phyloP scores from a whole-genome alignment of 352 stramenopile species.

The Globisporangium cederbergense region DNA sequence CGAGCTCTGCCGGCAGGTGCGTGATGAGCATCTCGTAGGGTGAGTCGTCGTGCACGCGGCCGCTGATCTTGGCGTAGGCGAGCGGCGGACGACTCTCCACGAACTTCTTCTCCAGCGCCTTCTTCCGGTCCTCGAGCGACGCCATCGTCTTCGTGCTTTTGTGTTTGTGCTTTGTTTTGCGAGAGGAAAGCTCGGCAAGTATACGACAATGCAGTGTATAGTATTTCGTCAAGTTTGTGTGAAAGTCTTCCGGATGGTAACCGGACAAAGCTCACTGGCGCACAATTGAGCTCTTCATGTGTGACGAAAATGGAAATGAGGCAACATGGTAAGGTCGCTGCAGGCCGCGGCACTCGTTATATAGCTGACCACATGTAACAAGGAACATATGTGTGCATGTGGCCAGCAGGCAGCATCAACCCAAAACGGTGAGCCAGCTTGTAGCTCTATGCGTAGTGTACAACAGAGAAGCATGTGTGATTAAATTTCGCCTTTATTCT shows the following conservation, averaged over 20 bases:
- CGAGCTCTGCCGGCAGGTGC: conserved; percentile 69
- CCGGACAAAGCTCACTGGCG: conserved; percentile 1
- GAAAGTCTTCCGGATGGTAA: background rate
- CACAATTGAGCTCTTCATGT: background rate
- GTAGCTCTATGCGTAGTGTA: background rate
- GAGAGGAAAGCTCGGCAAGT: background rate
- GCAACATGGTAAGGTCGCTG: background rate
- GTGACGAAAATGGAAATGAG: background rate
- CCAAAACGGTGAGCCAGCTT: background rate
- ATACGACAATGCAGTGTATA: background rate
- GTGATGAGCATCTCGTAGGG: conserved; percentile 78
- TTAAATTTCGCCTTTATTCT: conserved; percentile 87
- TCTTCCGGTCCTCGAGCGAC: conserved; percentile 61
- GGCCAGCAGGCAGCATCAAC: background rate
- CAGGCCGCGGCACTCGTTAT: background rate
- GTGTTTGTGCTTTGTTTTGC: background rate
- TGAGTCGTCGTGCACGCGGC: conserved; percentile 52
- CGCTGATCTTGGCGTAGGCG: conserved; percentile 75
- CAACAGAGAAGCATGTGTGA: conserved; percentile 19
- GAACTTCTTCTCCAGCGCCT: conserved; percentile 77
- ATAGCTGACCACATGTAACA: background rate
- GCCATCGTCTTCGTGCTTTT: conserved; percentile 14
- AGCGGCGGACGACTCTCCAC: conserved; percentile 70
- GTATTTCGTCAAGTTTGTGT: background rate
- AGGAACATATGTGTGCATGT: background rate